Evolutionary conservation across 129 eudicot genomes (phyloP), one percentile per base, ranked within the genome.

Genomic region (Ambrosia artemisiifolia): DNA sequence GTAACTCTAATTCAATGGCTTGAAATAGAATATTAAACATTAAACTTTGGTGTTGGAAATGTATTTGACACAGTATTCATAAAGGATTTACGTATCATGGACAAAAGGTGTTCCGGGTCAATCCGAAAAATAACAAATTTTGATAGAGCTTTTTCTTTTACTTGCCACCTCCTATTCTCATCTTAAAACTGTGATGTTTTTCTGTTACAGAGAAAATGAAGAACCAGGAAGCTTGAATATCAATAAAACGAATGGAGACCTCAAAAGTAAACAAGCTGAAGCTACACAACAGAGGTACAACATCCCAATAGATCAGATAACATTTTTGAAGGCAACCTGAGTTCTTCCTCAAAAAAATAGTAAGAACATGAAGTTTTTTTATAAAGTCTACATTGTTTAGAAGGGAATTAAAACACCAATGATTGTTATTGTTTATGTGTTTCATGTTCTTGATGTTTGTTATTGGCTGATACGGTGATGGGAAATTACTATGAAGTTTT

Each of bases 391-490:
- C n/a, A n/a, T n/a, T n/a, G n/a, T n/a, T n/a, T n/a, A n/a, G n/a
- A n/a, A n/a, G n/a, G n/a, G n/a, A n/a, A n/a, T n/a, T n/a, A n/a
- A n/a, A n/a, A n/a, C n/a, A n/a, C n/a, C n/a, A n/a, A n/a, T n/a
- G n/a, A n/a, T n/a, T n/a, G n/a, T n/a, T n/a, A n/a, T n/a, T n/a
- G n/a, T n/a, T n/a, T n/a, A n/a, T n/a, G n/a, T n/a, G n/a, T n/a
- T n/a, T n/a, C n/a, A n/a, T n/a, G n/a, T n/a, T n/a, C n/a, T n/a
- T n/a, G n/a, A n/a, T n/a, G n/a, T n/a, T n/a, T n/a, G n/a, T n/a
- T n/a, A n/a, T n/a, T 94, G 14, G 99, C 99, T 16, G 99, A 94
- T 56, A 94, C 97, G 1, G 91, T 94, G 3, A 94, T 94, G 99
- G 99, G n/a, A n/a, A n/a, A n/a, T n/a, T n/a, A n/a, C n/a, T n/a